A percentile compares a stretch with the other conserved stretches of the same genome.
Evolutionary conservation across 257 asterid genomes (phyloP).

Genomic region (Solanum appendiculatum): DNA sequence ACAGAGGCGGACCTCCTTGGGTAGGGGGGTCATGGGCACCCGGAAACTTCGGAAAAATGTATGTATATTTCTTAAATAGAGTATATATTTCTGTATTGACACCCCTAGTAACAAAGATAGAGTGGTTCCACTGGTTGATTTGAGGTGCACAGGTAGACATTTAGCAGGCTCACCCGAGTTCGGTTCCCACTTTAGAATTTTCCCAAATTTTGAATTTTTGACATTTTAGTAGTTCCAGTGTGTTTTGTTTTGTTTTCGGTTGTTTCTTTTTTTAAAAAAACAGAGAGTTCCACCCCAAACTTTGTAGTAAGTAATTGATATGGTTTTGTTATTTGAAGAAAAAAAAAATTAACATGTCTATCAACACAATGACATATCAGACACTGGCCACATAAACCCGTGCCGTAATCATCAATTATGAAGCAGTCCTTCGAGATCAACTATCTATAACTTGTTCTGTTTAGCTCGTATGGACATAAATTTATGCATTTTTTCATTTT

Average conservation of each 20-base stretch:
- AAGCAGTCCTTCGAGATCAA: background rate
- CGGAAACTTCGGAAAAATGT: background rate
- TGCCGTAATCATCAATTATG: background rate
- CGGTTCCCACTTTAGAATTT: background rate
- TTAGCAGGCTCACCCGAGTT: background rate
- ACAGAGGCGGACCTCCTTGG: background rate
- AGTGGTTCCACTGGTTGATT: background rate
- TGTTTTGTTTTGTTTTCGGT: background rate
- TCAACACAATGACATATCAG: background rate
- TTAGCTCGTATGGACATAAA: background rate
- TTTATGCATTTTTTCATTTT: background rate
- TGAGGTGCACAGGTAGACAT: background rate
- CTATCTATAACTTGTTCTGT: background rate
- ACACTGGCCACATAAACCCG: background rate
- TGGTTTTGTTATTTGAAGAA: background rate
- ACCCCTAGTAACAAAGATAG: background rate
- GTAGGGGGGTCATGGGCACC: background rate
- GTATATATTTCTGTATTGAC: background rate
- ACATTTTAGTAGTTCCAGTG: background rate
- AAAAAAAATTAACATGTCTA: background rate
- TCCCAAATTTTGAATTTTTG: background rate
- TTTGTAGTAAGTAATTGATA: background rate
- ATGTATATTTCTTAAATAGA: background rate
- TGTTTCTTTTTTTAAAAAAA: background rate
- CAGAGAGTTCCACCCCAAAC: background rate